Conservation (phyloP, 83 land plant species). For the Picea abies region DNA sequence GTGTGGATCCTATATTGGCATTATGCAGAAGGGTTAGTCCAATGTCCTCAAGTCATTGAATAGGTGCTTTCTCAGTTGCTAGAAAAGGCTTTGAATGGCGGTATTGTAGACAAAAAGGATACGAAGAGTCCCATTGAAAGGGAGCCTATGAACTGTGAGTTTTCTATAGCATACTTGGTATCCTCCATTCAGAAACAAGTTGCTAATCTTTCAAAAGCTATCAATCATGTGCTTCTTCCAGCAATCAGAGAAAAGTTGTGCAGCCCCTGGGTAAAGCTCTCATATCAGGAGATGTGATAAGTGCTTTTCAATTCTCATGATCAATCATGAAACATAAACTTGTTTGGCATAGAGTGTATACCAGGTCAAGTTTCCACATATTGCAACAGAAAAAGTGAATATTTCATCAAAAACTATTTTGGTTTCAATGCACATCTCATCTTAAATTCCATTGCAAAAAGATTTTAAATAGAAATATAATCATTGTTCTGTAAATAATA, state of each 20-base stretch:
- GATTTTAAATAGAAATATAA: too few relatives aligned
- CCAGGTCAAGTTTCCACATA: too few relatives aligned
- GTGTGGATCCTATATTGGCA: too few relatives aligned
- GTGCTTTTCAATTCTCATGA: conserved; percentile 31
- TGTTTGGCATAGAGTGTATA: too few relatives aligned
- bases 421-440: too few relatives aligned
- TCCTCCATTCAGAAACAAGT: conserved; percentile 74
- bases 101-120: conserved; percentile 11
- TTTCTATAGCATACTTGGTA: conserved; percentile 52
- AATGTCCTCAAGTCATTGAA: too few relatives aligned
- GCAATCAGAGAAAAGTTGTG: conserved; percentile 70
- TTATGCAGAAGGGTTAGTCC: too few relatives aligned
- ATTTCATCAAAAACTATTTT: too few relatives aligned
- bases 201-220: conserved; percentile 67
- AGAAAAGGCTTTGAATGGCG: conserved; percentile 18
- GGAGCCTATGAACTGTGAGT: conserved; percentile 31
- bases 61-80: background rate
- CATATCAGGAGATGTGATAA: conserved; percentile 59
- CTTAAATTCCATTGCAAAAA: too few relatives aligned
- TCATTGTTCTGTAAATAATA: too few relatives aligned
- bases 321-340: too few relatives aligned
- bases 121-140: conserved; percentile 14
- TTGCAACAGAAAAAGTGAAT: too few relatives aligned
- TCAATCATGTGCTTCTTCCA: conserved; percentile 54
- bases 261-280: conserved; percentile 74